phyloP scores from a whole-genome alignment of 441 rosid genomes.

The Adansonia grandidieri region DNA sequence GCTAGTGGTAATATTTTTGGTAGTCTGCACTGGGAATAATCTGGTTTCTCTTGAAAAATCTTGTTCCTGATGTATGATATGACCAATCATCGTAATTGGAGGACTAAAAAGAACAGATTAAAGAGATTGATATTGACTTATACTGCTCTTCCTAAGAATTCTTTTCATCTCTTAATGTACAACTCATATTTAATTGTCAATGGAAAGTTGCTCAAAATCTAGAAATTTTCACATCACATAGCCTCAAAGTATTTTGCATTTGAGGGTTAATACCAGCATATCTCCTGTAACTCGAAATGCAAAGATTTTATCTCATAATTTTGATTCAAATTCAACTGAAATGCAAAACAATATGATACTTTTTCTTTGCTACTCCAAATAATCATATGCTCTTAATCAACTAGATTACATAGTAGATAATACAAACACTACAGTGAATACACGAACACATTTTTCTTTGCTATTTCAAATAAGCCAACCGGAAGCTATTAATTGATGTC shows the following conservation, averaged over 20 bases:
- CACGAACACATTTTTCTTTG: too few species aligned
- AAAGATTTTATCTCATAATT: too few species aligned
- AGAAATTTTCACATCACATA: background rate
- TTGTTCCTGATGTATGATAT: background rate
- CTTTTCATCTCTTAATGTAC: background rate
- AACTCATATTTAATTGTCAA: background rate
- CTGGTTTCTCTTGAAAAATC: background rate
- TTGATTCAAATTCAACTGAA: too few species aligned
- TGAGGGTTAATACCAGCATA: background rate
- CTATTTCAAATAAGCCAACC: too few species aligned
- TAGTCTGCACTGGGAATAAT: background rate
- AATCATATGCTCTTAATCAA: too few species aligned
- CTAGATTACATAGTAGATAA: too few species aligned
- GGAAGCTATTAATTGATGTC: background rate
- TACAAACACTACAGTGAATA: too few species aligned
- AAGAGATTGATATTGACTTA: background rate
- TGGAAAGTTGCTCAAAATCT: background rate
- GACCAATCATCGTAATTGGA: background rate
- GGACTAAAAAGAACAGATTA: background rate
- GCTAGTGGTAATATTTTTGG: background rate
- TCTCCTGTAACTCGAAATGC: too few species aligned
- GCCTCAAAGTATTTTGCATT: background rate
- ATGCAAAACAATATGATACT: too few species aligned
- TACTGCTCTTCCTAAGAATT: background rate
- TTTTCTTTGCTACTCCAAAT: too few species aligned